Percentiles rank a stretch among this genome's conserved stretches.
Evolutionary conservation across 169 alveolate genomes (phyloP).

Genomic region (Plasmodium cynomolgi): DNA sequence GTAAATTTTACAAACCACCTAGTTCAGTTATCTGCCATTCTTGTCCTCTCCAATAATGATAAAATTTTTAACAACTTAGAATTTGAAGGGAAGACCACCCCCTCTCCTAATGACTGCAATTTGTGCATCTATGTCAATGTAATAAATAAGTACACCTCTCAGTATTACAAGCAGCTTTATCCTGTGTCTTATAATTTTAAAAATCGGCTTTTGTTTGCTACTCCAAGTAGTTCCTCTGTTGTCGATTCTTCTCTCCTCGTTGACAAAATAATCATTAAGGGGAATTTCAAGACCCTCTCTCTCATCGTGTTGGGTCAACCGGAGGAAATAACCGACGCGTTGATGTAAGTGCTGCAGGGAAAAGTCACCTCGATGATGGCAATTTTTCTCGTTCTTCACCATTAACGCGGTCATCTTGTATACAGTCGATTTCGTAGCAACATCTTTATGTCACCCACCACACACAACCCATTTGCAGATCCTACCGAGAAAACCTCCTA

Average conservation of each 20-base stretch:
- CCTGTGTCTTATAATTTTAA: conserved; percentile 67
- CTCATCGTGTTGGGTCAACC: conserved; percentile 46
- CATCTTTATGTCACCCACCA: background rate
- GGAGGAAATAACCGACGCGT: conserved; percentile 35
- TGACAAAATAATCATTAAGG: conserved; percentile 60
- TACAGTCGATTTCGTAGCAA: too few relatives aligned
- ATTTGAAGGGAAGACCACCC: conserved; percentile 66
- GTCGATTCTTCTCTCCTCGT: conserved; percentile 47
- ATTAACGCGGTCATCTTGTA: background rate
- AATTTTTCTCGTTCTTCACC: too few relatives aligned
- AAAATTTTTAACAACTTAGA: conserved; percentile 61
- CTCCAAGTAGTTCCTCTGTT: background rate
- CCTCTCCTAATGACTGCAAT: conserved; percentile 54
- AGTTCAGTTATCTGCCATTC: conserved; percentile 57
- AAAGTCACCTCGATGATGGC: too few relatives aligned
- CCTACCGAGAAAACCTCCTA: conserved; percentile 27
- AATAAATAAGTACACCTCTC: conserved; percentile 33
- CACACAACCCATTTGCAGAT: background rate
- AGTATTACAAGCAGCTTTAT: conserved; percentile 28
- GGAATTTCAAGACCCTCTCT: conserved; percentile 45
- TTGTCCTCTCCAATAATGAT: conserved; percentile 31
- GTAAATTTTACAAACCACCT: conserved; percentile 36
- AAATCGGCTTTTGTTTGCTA: conserved; percentile 37
- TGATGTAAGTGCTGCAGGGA: conserved; percentile 8
- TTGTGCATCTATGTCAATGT: conserved; percentile 57